Evolutionary conservation across 805 yeast genomes (phyloP), one percentile per base, ranked within the genome.

Genomic region (Ogataea parapolymorpha): DNA sequence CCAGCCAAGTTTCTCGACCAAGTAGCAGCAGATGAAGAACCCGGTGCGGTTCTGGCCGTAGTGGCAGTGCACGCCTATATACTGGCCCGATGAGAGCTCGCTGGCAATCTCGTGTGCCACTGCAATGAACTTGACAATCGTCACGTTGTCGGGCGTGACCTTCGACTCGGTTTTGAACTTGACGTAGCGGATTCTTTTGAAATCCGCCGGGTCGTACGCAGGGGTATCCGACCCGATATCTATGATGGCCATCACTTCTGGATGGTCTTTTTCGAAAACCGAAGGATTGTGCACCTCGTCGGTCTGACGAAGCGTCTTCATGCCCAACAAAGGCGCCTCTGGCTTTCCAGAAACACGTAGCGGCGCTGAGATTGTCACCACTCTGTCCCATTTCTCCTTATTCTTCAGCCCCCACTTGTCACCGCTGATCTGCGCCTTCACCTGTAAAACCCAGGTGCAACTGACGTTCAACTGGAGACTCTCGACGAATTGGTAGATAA

Each of bases 21-120:
- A 63, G 55, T 79, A 85, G 53, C 85, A 76, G 55, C 86, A 80
- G 14, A 84, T 76, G 37, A 85, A 67, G 51, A 77, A 84, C 2
- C 93, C 91, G 0, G 91, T 84, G 42, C 91, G 66, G 58, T 84
- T 84, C 62, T 83, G 85, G 5, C 91, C 93, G 55, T 84, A 84
- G 58, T 84, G 93, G 56, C 93, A 84, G 59, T 85, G 93, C 6
- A 85, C 83, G 0, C 75, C 87, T 6, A 82, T 63, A 18, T 69
- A 61, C 5, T 75, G 75, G 13, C 50, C 50, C 15, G 23, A 36
- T 7, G 39, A 34, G 25, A 46, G 50, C 20, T 49, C 45, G 8
- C 25, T 26, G 20, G 74, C 53, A 14, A 77, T 69, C 33, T 68
- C 66, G 47, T 77, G 79, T 4, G 80, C 70, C 32, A 80, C 65